These are phyloP conservation scores for Trypanosoma conorhini DNA, from an alignment of 208 protist genomes.

Conservation along the genomic window DNA sequence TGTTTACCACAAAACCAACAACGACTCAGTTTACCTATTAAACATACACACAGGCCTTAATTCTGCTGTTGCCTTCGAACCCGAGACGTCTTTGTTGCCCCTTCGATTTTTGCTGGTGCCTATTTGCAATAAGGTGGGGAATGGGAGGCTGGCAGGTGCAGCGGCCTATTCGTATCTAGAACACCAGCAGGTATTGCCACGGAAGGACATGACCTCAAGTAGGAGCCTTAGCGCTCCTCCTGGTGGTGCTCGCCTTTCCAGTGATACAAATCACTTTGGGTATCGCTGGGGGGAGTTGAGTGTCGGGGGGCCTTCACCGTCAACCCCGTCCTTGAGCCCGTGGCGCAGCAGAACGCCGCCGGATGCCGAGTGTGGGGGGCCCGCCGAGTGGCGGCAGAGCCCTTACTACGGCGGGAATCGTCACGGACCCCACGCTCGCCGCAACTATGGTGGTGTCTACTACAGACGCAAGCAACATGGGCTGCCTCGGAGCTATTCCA, in stretches of 20 bases:
- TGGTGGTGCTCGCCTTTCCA: conserved; percentile 10
- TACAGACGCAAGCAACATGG: neutral
- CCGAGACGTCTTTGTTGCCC: conserved; percentile 11
- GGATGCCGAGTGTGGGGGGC: neutral
- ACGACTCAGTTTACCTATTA: neutral
- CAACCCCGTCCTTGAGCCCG: conserved; percentile 4
- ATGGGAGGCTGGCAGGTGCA: conserved; percentile 8
- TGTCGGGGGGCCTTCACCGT: conserved; percentile 5
- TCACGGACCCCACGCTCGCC: neutral
- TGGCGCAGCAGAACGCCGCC: conserved; percentile 2
- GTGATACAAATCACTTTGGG: conserved; percentile 1
- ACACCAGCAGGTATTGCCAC: neutral
- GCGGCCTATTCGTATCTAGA: conserved; percentile 15
- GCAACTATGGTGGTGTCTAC: neutral
- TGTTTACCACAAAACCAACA: neutral
- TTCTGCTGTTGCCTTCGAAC: no score
- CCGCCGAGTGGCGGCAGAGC: conserved; percentile 9
- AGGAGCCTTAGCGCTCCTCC: neutral
- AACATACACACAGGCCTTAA: neutral
- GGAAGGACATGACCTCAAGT: conserved; percentile 2
- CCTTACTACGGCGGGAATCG: conserved; percentile 2
- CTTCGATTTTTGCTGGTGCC: conserved; percentile 8
- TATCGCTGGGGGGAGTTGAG: conserved; percentile 7
- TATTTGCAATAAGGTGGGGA: conserved; percentile 11
- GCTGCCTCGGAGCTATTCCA: neutral